phyloP scores from a whole-genome alignment of 768 basidiomycete genomes.

The Collybia nuda region DNA sequence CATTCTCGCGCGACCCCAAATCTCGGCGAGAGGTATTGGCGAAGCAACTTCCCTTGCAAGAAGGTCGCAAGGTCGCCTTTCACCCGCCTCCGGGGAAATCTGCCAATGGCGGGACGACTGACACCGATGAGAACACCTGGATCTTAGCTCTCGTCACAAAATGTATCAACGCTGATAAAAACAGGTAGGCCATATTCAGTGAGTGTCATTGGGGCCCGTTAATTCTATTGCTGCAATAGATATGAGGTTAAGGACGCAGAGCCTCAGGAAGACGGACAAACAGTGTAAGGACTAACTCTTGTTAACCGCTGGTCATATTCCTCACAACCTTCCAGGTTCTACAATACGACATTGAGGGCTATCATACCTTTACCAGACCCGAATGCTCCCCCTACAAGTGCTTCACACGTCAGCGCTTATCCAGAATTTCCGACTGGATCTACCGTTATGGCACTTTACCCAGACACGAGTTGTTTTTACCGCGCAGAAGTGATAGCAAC shows the following conservation, averaged over 20 bases:
- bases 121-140: slow-evolving; percentile 64
- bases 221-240: slow-evolving; percentile 31
- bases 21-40: slow-evolving; percentile 60
- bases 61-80: slow-evolving; percentile 80
- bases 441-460: slow-evolving; percentile 85
- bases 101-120: slow-evolving; percentile 29
- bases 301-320: not conserved
- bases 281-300: slow-evolving; percentile 40
- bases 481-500: slow-evolving; percentile 80
- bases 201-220: not conserved
- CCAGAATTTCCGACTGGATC: slow-evolving; percentile 71
- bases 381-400: slow-evolving; percentile 50
- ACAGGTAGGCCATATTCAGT: slow-evolving; percentile 40
- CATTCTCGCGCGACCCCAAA: slow-evolving; percentile 67
- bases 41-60: slow-evolving; percentile 66
- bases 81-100: slow-evolving; percentile 64
- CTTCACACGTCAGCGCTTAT: slow-evolving; percentile 68
- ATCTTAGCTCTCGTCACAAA: slow-evolving; percentile 77
- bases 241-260: slow-evolving; percentile 89
- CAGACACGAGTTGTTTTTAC: slow-evolving; percentile 90
- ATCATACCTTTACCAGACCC: slow-evolving; percentile 84
- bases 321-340: slow-evolving; percentile 43
- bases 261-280: slow-evolving; percentile 77
- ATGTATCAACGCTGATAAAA: slow-evolving; percentile 71
- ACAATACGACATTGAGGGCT: slow-evolving; percentile 65